These are phyloP conservation scores for Rhododendron williamsianum DNA, from an alignment of 148 eudicot genomes.

Conservation along the genomic window DNA sequence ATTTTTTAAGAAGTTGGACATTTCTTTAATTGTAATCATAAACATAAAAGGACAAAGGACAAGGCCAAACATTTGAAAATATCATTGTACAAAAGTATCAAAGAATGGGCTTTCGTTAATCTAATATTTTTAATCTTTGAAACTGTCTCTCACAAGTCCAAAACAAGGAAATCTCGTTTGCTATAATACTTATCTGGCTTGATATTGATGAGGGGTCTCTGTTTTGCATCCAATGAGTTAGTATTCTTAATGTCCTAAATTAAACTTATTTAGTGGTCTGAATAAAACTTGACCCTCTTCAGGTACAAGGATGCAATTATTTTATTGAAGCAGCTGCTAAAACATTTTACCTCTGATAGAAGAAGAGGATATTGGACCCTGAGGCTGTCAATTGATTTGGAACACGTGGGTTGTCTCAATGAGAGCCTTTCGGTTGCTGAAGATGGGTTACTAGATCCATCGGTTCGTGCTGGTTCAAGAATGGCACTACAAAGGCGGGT, in stretches of 20 bases:
- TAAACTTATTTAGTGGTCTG: neutral
- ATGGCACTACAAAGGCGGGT: constrained; percentile 82
- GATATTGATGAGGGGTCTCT: neutral
- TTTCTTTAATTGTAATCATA: neutral
- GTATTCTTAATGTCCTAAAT: neutral
- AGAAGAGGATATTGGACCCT: constrained; percentile 97
- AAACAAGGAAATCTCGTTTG: neutral
- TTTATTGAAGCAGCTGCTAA: constrained; percentile 56
- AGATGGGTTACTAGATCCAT: constrained; percentile 65
- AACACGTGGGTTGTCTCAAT: constrained; percentile 61
- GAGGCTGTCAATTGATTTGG: constrained; percentile 85
- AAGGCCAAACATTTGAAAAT: neutral
- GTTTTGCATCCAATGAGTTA: neutral
- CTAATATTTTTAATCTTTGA: neutral
- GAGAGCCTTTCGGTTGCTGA: constrained; percentile 84
- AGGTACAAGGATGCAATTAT: constrained; percentile 77
- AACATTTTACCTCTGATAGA: constrained; percentile 48
- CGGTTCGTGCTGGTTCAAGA: constrained; percentile 93
- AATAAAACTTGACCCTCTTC: neutral
- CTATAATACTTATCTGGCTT: neutral
- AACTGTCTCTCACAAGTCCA: neutral
- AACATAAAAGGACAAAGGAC: neutral
- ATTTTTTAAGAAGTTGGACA: neutral
- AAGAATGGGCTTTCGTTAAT: neutral
- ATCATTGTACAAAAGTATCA: neutral